Evolutionary conservation across 805 yeast genomes (phyloP).

Genomic region (Blastobotrys parvus): DNA sequence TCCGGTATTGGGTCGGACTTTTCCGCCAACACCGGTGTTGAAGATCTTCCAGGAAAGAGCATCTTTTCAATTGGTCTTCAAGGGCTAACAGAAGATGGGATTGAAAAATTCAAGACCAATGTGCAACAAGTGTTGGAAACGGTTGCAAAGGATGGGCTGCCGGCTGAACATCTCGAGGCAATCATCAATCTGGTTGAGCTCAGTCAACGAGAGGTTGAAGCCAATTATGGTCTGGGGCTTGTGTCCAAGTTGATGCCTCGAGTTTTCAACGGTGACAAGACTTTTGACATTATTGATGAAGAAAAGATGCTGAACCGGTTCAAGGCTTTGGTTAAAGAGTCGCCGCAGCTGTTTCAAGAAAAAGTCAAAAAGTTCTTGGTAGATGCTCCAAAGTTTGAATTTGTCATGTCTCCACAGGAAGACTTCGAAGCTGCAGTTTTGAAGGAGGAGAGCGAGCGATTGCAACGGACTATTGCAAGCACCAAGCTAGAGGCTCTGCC

Average conservation of each 20-base stretch:
- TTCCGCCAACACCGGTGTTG: conserved; percentile 81
- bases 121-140: conserved; percentile 41
- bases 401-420: conserved; percentile 65
- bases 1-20: conserved; percentile 78
- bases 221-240: conserved; percentile 80
- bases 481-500: conserved; percentile 51
- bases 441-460: conserved; percentile 48
- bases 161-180: conserved; percentile 63
- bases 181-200: conserved; percentile 83
- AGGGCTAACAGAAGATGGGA: conserved; percentile 50
- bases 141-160: conserved; percentile 38
- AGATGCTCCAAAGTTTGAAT: conserved; percentile 53
- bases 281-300: conserved; percentile 59
- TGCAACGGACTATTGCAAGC: conserved; percentile 37
- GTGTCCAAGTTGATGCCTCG: conserved; percentile 69
- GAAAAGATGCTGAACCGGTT: conserved; percentile 52
- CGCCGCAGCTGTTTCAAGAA: conserved; percentile 53
- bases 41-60: conserved; percentile 66
- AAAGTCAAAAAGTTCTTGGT: conserved; percentile 48
- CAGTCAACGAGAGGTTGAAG: conserved; percentile 73
- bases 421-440: conserved; percentile 43
- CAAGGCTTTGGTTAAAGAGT: conserved; percentile 46
- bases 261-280: conserved; percentile 79
- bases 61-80: conserved; percentile 81
- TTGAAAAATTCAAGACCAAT: conserved; percentile 37